Evolutionary conservation across 2,329 filamentous ascomycete species (phyloP).

Genomic region (Fusarium multiceps): DNA sequence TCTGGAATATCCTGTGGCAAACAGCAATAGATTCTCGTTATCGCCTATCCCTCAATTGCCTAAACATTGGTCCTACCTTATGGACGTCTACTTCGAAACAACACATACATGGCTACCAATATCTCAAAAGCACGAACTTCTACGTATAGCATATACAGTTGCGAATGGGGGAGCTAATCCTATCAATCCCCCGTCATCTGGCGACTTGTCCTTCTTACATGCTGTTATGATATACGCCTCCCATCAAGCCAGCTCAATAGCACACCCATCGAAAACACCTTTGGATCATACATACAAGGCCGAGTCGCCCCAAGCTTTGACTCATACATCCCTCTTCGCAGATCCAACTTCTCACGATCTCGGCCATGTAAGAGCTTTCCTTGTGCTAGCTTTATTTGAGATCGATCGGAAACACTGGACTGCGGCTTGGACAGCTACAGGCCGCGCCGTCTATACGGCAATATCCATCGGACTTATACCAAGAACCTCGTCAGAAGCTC

Average conservation of each 20-base stretch:
- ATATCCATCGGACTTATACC: background rate
- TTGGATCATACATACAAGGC: background rate
- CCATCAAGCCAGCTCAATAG: background rate
- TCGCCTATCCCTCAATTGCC: background rate
- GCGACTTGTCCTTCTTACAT: slow-evolving; percentile 5
- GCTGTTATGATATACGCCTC: background rate
- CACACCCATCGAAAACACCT: accelerated
- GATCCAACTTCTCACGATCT: background rate
- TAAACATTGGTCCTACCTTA: slow-evolving; percentile 1
- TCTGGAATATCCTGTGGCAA: accelerated
- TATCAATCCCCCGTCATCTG: background rate
- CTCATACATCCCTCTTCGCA: background rate
- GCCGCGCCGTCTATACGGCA: background rate
- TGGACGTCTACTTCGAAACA: slow-evolving; percentile 11
- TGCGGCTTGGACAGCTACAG: background rate
- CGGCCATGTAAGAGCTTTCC: slow-evolving; percentile 1
- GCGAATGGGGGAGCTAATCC: accelerated
- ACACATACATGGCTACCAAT: slow-evolving; percentile 12
- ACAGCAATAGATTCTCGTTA: accelerated
- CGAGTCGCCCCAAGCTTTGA: background rate
- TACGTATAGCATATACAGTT: slow-evolving; percentile 2
- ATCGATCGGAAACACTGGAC: background rate
- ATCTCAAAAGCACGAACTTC: slow-evolving; percentile 11
- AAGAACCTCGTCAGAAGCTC: accelerated
- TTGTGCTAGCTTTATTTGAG: background rate